Conservation (phyloP, 495 filamentous ascomycete species). For the Thermochaetoides thermophila region DNA sequence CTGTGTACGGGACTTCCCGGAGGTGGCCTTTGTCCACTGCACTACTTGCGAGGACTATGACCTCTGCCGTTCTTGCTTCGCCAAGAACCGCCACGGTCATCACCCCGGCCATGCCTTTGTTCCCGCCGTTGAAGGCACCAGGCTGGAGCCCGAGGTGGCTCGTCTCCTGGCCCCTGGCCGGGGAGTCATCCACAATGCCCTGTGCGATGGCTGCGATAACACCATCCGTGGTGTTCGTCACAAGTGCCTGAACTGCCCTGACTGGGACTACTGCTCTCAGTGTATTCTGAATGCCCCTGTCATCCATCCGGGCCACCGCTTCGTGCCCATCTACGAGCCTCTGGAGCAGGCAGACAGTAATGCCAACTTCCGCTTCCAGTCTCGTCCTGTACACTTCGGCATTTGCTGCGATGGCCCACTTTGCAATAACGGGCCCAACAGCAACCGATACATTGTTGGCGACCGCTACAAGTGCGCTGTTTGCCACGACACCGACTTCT, state of each 20-base stretch:
- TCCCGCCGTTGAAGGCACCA: slow-evolving; percentile 41
- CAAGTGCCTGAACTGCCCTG: slow-evolving; percentile 94
- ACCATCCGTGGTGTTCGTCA: slow-evolving; percentile 80
- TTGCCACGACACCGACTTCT: slow-evolving; percentile 93
- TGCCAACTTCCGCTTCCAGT: slow-evolving; percentile 18
- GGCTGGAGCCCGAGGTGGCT: slow-evolving; percentile 38
- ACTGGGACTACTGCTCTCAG: slow-evolving; percentile 88
- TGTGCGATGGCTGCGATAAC: slow-evolving; percentile 92
- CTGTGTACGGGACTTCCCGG: slow-evolving; percentile 65
- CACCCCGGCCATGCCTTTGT: slow-evolving; percentile 78
- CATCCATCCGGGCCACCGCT: slow-evolving; percentile 74
- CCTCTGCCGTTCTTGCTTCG: slow-evolving; percentile 71
- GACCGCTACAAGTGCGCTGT: slow-evolving; percentile 94
- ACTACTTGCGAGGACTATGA: slow-evolving; percentile 77
- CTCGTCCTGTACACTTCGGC: slow-evolving; percentile 51
- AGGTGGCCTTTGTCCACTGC: slow-evolving; percentile 74
- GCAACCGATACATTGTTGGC: slow-evolving; percentile 67
- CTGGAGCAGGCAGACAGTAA: slow-evolving; percentile 37
- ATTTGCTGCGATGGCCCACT: slow-evolving; percentile 94
- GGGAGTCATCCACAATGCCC: slow-evolving; percentile 64
- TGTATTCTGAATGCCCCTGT: slow-evolving; percentile 52
- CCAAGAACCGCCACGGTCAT: slow-evolving; percentile 70
- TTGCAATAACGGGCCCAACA: slow-evolving; percentile 40
- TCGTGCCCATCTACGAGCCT: slow-evolving; percentile 74
- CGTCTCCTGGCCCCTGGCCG: slow-evolving; percentile 67